phyloP scores from a whole-genome alignment of 768 basidiomycete species.

The Cystofilobasidium macerans region DNA sequence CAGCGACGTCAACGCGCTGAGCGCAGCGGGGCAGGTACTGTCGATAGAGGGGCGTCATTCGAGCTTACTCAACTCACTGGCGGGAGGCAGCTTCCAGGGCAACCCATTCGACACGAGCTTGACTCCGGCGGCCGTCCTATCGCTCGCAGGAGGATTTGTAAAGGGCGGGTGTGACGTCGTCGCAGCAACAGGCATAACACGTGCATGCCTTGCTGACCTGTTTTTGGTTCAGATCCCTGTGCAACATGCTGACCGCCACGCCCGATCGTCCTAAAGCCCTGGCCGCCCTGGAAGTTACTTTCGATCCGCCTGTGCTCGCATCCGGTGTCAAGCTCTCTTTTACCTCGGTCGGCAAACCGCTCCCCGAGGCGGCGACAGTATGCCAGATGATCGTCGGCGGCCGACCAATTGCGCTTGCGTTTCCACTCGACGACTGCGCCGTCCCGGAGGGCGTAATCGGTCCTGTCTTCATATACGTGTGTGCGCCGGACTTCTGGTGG shows the following conservation, averaged over 20 bases:
- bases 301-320: conserved; percentile 19
- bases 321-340: conserved; percentile 25
- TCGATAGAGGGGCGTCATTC: conserved; percentile 28
- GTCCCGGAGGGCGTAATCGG: conserved; percentile 27
- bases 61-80: conserved; percentile 26
- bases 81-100: conserved; percentile 15
- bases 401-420: conserved; percentile 23
- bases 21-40: conserved; percentile 24
- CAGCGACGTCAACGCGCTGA: conserved; percentile 17
- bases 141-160: conserved; percentile 28
- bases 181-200: conserved; percentile 26
- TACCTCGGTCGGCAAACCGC: conserved; percentile 2
- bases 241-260: too few species aligned
- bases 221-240: not conserved
- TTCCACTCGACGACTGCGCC: conserved; percentile 28
- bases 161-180: conserved; percentile 30
- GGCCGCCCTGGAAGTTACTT: conserved; percentile 20
- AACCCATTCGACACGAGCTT: conserved; percentile 28
- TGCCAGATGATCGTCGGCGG: conserved; percentile 32
- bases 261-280: conserved; percentile 22
- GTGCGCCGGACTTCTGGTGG: not conserved
- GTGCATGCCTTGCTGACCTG: conserved; percentile 14
- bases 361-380: conserved; percentile 23
- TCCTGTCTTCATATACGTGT: conserved; percentile 13
- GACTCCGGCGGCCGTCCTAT: conserved; percentile 28